Conservation (phyloP, 2,329 filamentous ascomycete genomes). For the Acephala macrosclerotiorum region DNA sequence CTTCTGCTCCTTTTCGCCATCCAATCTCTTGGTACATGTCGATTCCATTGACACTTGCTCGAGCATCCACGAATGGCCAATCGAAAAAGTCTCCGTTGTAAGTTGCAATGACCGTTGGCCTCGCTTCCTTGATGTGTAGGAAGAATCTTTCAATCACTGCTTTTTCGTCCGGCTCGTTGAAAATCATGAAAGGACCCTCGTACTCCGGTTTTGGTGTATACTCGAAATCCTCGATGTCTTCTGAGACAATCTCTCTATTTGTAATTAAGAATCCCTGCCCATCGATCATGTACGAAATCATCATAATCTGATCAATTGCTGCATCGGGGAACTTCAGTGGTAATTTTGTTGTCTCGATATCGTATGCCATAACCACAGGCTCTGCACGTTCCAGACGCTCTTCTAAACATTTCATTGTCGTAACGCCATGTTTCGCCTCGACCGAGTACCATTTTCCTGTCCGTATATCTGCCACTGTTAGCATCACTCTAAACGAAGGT, state of each 20-base stretch:
- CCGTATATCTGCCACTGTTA: conserved; percentile 74
- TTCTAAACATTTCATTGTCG: conserved; percentile 84
- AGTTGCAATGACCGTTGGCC: conserved; percentile 97
- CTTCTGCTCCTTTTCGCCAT: conserved; percentile 93
- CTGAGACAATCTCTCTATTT: conserved; percentile 95
- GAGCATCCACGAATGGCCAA: conserved; percentile 97
- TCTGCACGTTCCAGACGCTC: conserved; percentile 90
- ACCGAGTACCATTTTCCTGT: conserved; percentile 98
- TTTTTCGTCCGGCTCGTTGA: conserved; percentile 97
- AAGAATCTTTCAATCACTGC: conserved; percentile 90
- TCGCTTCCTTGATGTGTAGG: conserved; percentile 90
- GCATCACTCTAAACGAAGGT: neutral
- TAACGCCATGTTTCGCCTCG: conserved; percentile 89
- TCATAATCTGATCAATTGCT: conserved; percentile 96
- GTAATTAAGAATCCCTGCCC: conserved; percentile 98
- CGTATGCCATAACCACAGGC: conserved; percentile 97
- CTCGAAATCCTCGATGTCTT: conserved; percentile 97
- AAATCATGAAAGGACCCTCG: conserved; percentile 93
- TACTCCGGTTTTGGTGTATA: conserved; percentile 98
- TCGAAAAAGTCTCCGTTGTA: conserved; percentile 99
- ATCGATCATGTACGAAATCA: conserved; percentile 99
- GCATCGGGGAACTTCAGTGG: conserved; percentile 97
- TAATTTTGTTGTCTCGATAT: conserved; percentile 97
- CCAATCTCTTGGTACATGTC: conserved; percentile 99
- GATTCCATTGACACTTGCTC: conserved; percentile 92